Base-by-base conservation (phyloP, 2,329 filamentous ascomycete species). In the Alternaria gansuensis region DNA sequence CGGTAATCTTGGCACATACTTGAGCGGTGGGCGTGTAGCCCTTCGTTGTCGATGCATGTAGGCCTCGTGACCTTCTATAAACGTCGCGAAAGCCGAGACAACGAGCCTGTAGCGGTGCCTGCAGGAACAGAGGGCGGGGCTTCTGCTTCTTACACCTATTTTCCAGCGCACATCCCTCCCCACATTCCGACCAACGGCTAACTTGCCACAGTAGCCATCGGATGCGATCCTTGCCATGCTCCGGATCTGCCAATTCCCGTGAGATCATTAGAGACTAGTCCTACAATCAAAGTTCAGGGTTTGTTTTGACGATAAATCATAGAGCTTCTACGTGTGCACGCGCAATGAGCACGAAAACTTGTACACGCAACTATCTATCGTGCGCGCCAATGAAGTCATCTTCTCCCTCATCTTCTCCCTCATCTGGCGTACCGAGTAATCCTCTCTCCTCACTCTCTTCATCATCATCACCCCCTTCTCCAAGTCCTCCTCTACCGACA, bases 391-490 rank as follows among this genome's bases (percentile, higher is more conserved):
- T 56, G 33, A 67, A 67, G 14, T 57, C 51, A 45, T 68, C 67
- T 24, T 63, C 63, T 41, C 70, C 72, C 21, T 57, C 51, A 45
- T 68, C 67, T 24, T 63, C 63, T 41, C 70, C 72, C 21, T 73
- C 71, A 13, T 59, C 59, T 26, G 60, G 56, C 49, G 64, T 66
- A 10, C 63, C 69, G 13, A 82, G 64, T 40, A 82, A 58, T 2
- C 79, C 80, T n/a, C 72, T 63, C 64, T 78, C 75, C 56, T 80
- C 79, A 50, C 74, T 75, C 9, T 66, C 68, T n/a, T 68, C 77
- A 6, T 65, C 73, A 2, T 52, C 54, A 7, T 55, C 51, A 11
- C 51, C 64, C 10, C 73, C 73, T 5, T 79, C 76, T 21, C 78
- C 72, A 43, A 79, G 49, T 4, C 71, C 74, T 1, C 77, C 75